A percentile compares a stretch with the other conserved stretches of the same genome.
These are phyloP conservation scores for Paspalum notatum DNA, from an alignment of 176 grass and related monocot genomes.

Conservation along the genomic window DNA sequence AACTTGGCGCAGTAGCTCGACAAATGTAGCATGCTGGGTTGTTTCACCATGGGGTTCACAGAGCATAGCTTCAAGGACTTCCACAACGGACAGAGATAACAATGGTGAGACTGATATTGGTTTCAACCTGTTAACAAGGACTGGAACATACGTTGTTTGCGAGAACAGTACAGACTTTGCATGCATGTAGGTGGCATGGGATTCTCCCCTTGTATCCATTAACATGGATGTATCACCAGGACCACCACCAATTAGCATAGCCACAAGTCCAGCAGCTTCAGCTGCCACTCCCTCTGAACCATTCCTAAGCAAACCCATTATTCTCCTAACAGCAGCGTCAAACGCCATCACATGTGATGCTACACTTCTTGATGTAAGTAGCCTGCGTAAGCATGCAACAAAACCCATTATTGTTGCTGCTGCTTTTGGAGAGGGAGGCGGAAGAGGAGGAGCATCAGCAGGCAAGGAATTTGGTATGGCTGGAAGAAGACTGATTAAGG, in stretches of 20 bases:
- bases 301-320: constrained; percentile 98
- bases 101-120: constrained; percentile 90
- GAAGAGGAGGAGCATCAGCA: constrained; percentile 83
- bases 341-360: constrained; percentile 95
- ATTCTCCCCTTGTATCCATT: constrained; percentile 88
- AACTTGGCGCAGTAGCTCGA: constrained; percentile 95
- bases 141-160: constrained; percentile 67
- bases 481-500: constrained; percentile 97
- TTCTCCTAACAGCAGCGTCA: constrained; percentile 86
- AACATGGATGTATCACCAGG: constrained; percentile 79
- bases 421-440: constrained; percentile 90
- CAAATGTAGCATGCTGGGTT: constrained; percentile 98
- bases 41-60: constrained; percentile 99
- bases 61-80: constrained; percentile 98
- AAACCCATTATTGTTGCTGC: constrained; percentile 97
- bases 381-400: constrained; percentile 86
- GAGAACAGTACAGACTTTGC: constrained; percentile 94
- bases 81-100: constrained; percentile 80
- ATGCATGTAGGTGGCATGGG: constrained; percentile 97
- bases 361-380: constrained; percentile 88
- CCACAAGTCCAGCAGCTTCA: constrained; percentile 94
- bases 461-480: constrained; percentile 67
- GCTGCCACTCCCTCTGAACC: constrained; percentile 96
- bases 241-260: constrained; percentile 97
- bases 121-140: constrained; percentile 89